Evolutionary conservation across 2,329 filamentous ascomycete species (phyloP), one percentile per base, ranked within the genome.

Genomic region (Trichophyton benhamiae): DNA sequence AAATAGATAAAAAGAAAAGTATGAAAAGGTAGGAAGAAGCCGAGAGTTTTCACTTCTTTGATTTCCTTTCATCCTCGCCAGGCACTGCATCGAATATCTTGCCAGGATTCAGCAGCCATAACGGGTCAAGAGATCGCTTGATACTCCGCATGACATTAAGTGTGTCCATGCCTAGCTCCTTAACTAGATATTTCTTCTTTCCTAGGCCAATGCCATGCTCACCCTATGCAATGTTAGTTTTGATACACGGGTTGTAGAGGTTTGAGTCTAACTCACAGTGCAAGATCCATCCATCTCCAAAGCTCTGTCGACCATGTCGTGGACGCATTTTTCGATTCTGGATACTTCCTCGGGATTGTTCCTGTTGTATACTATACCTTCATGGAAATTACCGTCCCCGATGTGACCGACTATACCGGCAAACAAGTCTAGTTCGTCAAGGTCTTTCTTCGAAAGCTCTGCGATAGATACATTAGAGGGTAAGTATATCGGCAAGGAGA

Each of bases 211-310:
- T 82, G 0, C 88, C 88, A 72, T 95, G 90, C 73, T 95, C 91
- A 30, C 90, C 91, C 70, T 76, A 41, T 30, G n/a, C 17, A n/a
- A 55, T 20, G 5, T 33, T 49, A 36, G 42, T 20, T 46, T 20
- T 30, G 20, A 25, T 48, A 8, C 1, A 44, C 20, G 11, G 25
- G 41, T 25, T 25, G n/a, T 2, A 30, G 9, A 36, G 33, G 20
- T 3, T 33, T 17, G 44, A 30, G 41, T 3, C 20, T 25, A 57
- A 68, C 69, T 70, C 73, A 79, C 77, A 0, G 91, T 95, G 72
- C 89, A 94, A 4, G 91, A 95, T 1, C 91, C 90, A 63, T 96
- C 91, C 91, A 96, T 96, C 66, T 92, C 89, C 25, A 96, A 74
- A 1, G 91, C 91, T n/a, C 89, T 83, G 66, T 87, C 82, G 20